phyloP scores from a whole-genome alignment of 1,139 yeast genomes.

The Scheffersomyces titani region DNA sequence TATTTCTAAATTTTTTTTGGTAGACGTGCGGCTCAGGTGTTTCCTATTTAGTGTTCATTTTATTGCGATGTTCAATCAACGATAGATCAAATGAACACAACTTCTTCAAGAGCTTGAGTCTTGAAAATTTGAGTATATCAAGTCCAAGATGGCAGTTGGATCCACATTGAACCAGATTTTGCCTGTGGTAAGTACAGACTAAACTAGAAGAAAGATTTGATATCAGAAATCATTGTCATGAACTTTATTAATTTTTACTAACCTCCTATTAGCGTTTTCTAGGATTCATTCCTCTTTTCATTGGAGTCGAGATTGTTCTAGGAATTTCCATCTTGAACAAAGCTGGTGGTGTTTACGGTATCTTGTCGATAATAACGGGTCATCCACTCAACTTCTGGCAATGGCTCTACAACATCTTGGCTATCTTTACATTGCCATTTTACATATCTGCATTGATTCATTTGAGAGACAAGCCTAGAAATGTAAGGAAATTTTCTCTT shows the following conservation, averaged over 20 bases:
- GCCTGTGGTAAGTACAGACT: slow-evolving; percentile 27
- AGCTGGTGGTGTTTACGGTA: slow-evolving; percentile 86
- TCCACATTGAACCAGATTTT: slow-evolving; percentile 17
- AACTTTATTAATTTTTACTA: not conserved
- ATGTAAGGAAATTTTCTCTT: slow-evolving; percentile 51
- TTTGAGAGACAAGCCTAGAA: slow-evolving; percentile 29
- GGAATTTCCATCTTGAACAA: slow-evolving; percentile 82
- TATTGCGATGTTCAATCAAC: not conserved
- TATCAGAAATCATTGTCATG: slow-evolving; percentile 1
- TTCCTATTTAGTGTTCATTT: not conserved
- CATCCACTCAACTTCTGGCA: slow-evolving; percentile 84
- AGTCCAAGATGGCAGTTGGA: slow-evolving; percentile 13
- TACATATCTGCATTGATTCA: slow-evolving; percentile 62
- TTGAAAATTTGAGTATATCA: not conserved
- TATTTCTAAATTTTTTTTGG: not conserved
- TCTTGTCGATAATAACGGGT: slow-evolving; percentile 83
- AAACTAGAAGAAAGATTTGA: slow-evolving; percentile 1
- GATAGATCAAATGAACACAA: not conserved
- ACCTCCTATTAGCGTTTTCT: slow-evolving; percentile 46
- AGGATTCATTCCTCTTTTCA: slow-evolving; percentile 70
- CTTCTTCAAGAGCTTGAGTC: not conserved
- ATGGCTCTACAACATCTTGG: slow-evolving; percentile 75
- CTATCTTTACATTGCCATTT: slow-evolving; percentile 64
- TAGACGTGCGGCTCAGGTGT: not conserved
- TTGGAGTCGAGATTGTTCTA: slow-evolving; percentile 85